These are phyloP conservation scores for Cynara cardunculus DNA, from an alignment of 129 eudicot genomes.

Conservation along the genomic window DNA sequence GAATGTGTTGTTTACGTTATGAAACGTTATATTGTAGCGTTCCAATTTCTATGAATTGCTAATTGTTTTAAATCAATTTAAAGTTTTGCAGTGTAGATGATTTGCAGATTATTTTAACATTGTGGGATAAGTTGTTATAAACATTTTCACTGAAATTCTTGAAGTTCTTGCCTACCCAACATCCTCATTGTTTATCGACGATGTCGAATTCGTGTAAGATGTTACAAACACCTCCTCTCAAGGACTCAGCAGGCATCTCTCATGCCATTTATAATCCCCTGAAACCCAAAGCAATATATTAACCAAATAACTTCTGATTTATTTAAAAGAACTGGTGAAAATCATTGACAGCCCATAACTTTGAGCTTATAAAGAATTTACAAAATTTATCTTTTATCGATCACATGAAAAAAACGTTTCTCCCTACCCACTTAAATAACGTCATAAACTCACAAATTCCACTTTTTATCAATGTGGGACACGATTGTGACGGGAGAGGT, in stretches of 20 bases:
- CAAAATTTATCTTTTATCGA: too few species aligned
- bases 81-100: too few species aligned
- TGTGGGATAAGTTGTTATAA: not conserved
- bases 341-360: not conserved
- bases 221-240: too few species aligned
- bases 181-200: too few species aligned
- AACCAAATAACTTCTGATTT: not conserved
- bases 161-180: not conserved
- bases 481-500: not conserved
- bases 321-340: not conserved
- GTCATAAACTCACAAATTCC: not conserved
- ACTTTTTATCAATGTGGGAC: not conserved
- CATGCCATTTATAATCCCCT: not conserved
- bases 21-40: not conserved
- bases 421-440: not conserved
- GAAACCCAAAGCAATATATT: too few species aligned
- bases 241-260: too few species aligned
- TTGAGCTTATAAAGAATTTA: too few species aligned
- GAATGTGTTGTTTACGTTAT: too few species aligned
- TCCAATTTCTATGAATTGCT: too few species aligned
- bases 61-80: too few species aligned
- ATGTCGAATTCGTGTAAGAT: not conserved
- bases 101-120: not conserved
- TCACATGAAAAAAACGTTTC: not conserved
- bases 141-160: too few species aligned